These are phyloP conservation scores for Hygrophorus russula DNA, from an alignment of 768 basidiomycete genomes.

Conservation along the genomic window DNA sequence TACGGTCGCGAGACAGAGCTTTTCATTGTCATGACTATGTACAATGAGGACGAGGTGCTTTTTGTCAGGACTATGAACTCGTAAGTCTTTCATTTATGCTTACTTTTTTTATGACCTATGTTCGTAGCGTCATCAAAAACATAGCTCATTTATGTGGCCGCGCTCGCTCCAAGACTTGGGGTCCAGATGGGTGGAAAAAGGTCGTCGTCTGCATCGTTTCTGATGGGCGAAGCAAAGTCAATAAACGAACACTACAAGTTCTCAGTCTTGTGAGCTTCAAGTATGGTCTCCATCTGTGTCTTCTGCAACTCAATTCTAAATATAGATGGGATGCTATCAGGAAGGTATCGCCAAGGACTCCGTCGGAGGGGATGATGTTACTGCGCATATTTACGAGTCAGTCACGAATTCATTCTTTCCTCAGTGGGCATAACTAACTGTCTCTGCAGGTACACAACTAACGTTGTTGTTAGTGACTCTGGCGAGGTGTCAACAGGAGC, in stretches of 20 bases:
- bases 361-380: slow-evolving; percentile 81
- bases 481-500: slow-evolving; percentile 71
- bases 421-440: neutral
- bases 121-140: slow-evolving; percentile 71
- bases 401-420: slow-evolving; percentile 13
- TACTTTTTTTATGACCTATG: slow-evolving; percentile 6
- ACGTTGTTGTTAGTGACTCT: slow-evolving; percentile 62
- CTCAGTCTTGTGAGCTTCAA: slow-evolving; percentile 51
- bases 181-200: slow-evolving; percentile 85
- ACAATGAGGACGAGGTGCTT: slow-evolving; percentile 80
- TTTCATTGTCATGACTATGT: slow-evolving; percentile 96
- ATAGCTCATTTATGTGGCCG: slow-evolving; percentile 68
- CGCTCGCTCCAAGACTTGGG: slow-evolving; percentile 68
- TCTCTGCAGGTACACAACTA: slow-evolving; percentile 55
- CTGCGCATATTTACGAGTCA: slow-evolving; percentile 88
- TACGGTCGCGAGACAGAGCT: slow-evolving; percentile 78
- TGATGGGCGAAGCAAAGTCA: slow-evolving; percentile 78
- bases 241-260: slow-evolving; percentile 86
- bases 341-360: slow-evolving; percentile 87
- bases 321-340: slow-evolving; percentile 77
- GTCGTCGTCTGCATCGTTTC: slow-evolving; percentile 83
- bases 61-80: slow-evolving; percentile 80
- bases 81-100: slow-evolving; percentile 26
- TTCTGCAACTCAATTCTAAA: neutral
- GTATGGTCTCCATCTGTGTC: slow-evolving; percentile 4